Evolutionary conservation across 2,329 filamentous ascomycete species (phyloP), one percentile per base, ranked within the genome.

Genomic region (Penicillium oxalicum): DNA sequence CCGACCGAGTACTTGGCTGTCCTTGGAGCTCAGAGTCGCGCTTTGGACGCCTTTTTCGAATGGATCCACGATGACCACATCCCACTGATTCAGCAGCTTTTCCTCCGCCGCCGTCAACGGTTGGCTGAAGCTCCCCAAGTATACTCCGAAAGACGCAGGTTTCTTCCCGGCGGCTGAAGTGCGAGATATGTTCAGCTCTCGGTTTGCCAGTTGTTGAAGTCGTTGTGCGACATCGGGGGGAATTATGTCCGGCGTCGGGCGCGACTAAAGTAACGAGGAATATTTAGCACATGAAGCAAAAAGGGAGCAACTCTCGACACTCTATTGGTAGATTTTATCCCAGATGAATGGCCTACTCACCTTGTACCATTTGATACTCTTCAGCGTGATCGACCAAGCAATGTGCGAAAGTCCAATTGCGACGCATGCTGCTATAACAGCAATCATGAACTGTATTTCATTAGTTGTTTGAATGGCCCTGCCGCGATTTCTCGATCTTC

Each of bases 31-130:
- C 7, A 56, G 54, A 45, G 74, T 60, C 4, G 66, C 70, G 4
- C 67, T 59, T 2, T 62, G 39, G 2, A 72, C 64, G 5, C 70
- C 68, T 8, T 45, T 35, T 49, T 69, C 64, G 13, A 68, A 60
- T 2, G 73, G 72, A 52, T 76, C 71, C 9, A 75, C 61, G 12
- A 74, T 62, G 35, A 74, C 49, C n/a, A 74, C 51, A 44, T 76
- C 72, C 70, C 70, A 75, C 56, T 66, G 61, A 34, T 61, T 47
- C n/a, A 75, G 58, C 5, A 76, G 41, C n/a, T 51, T 56, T 18
- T 58, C 47, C 50, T 75, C 62, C 18, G 58, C 49, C 12, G 48
- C 44, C 3, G 64, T 69, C 5, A 63, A 61, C 4, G 67, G 66
- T 28, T 47, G 53, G 13, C 56, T 51, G 41, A 75, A 72, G 26